These are phyloP conservation scores for Populus deltoides DNA, from an alignment of 345 rosid species.

Conservation along the genomic window DNA sequence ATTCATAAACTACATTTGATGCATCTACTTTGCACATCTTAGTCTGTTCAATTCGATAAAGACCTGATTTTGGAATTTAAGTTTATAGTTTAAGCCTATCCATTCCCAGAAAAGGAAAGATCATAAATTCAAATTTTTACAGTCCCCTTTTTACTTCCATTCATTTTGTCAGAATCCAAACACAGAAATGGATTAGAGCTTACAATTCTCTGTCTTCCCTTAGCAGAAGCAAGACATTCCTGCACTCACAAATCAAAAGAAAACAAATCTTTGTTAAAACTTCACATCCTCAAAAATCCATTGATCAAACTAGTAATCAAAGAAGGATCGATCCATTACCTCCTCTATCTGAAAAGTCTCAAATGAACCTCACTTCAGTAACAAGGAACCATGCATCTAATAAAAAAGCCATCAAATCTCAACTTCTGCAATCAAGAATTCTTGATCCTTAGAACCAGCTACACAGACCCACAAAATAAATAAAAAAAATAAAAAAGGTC, in stretches of 20 bases:
- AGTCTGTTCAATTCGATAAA: background rate
- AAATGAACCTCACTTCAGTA: background rate
- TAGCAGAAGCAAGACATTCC: background rate
- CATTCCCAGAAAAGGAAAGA: background rate
- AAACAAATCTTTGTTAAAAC: background rate
- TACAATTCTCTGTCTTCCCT: background rate
- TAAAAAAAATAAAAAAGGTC: background rate
- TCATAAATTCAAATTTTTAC: background rate
- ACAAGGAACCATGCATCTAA: background rate
- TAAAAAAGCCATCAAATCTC: background rate
- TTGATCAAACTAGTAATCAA: background rate
- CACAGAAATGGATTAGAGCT: background rate
- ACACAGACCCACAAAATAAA: background rate
- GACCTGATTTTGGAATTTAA: background rate
- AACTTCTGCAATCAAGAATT: background rate
- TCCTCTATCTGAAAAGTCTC: background rate
- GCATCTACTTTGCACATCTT: too few relatives aligned
- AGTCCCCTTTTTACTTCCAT: background rate
- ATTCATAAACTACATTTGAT: too few relatives aligned
- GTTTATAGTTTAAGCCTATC: background rate
- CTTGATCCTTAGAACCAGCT: constrained; percentile 1
- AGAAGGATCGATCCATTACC: background rate
- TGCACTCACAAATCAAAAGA: background rate
- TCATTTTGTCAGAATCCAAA: background rate
- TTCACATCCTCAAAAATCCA: background rate